Percentiles rank a stretch among this genome's conserved stretches.
phyloP scores from a whole-genome alignment of 106 monocot species.

The Xerophyta viscosa region DNA sequence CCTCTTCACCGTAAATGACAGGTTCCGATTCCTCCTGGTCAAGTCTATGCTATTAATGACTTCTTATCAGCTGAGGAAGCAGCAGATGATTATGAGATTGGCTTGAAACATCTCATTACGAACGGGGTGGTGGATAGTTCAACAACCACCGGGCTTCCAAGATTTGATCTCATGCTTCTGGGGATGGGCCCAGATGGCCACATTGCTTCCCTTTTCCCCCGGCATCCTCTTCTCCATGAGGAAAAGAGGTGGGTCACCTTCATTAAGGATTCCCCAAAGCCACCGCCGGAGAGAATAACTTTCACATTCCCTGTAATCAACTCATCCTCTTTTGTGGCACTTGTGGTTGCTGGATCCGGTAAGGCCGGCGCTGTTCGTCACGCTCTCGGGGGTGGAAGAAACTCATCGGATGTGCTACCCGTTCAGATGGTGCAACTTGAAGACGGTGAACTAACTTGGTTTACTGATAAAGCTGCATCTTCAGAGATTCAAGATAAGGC shows the following conservation, averaged over 20 bases:
- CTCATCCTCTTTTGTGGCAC: constrained; percentile 4
- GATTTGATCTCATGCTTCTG: constrained; percentile 17
- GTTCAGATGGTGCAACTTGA: constrained; percentile 8
- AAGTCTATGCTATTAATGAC: constrained; percentile 19
- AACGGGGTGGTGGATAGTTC: constrained; percentile 8
- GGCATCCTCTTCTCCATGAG: constrained; percentile 12
- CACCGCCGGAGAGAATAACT: constrained; percentile 15
- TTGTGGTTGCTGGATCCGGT: constrained; percentile 9
- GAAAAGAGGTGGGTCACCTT: constrained; percentile 6
- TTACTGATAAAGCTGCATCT: constrained; percentile 4
- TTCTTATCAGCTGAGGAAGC: constrained; percentile 16
- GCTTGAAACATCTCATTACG: constrained; percentile 10
- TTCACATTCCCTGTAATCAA: constrained; percentile 19
- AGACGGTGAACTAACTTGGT: constrained; percentile 14
- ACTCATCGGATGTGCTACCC: constrained; percentile 5
- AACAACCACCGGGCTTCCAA: constrained; percentile 9
- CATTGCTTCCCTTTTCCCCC: constrained; percentile 17
- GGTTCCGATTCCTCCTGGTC: constrained; percentile 16
- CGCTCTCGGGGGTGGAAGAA: background rate
- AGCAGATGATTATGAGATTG: constrained; percentile 16
- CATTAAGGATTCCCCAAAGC: constrained; percentile 13
- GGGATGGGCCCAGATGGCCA: constrained; percentile 19
- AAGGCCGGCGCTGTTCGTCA: constrained; percentile 8
- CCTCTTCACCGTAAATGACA: no score
- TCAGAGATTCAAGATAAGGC: constrained; percentile 9